These are phyloP conservation scores for Phytophthora sojae DNA, from an alignment of 352 stramenopile species.

Conservation along the genomic window DNA sequence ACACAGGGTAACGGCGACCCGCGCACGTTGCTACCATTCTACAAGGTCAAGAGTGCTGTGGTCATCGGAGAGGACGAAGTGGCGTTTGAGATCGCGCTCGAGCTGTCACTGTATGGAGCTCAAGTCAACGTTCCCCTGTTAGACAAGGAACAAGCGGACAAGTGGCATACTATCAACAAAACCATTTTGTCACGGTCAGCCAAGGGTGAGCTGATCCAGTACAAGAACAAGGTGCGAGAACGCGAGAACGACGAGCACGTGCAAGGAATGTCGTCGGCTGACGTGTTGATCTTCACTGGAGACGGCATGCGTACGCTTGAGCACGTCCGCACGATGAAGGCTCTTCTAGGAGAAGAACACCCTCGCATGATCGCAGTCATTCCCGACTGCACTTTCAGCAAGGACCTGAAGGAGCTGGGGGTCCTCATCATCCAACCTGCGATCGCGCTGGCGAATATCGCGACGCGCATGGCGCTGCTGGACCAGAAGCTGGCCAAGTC, in stretches of 20 bases:
- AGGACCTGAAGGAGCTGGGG: slow-evolving; percentile 53
- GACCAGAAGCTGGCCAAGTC: slow-evolving; percentile 49
- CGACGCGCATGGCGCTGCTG: slow-evolving; percentile 70
- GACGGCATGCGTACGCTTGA: slow-evolving; percentile 53
- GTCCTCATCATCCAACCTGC: slow-evolving; percentile 71
- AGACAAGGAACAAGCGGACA: slow-evolving; percentile 60
- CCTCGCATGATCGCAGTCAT: slow-evolving; percentile 71
- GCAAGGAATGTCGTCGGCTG: slow-evolving; percentile 51
- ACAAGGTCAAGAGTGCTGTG: slow-evolving; percentile 59
- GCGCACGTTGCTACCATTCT: slow-evolving; percentile 53
- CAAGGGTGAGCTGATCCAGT: slow-evolving; percentile 72
- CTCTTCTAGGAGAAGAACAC: slow-evolving; percentile 45
- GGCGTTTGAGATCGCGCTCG: slow-evolving; percentile 68
- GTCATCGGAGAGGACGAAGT: slow-evolving; percentile 72
- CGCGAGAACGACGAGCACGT: slow-evolving; percentile 32
- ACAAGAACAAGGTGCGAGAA: slow-evolving; percentile 69
- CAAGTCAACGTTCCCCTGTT: slow-evolving; percentile 68
- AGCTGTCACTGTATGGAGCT: slow-evolving; percentile 69
- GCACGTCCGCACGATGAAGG: slow-evolving; percentile 57
- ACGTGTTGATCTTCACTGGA: slow-evolving; percentile 73
- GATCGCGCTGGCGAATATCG: slow-evolving; percentile 74
- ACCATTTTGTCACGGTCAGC: slow-evolving; percentile 55
- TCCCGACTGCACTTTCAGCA: slow-evolving; percentile 43
- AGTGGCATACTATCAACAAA: slow-evolving; percentile 70
- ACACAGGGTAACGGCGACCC: slow-evolving; percentile 52